These are phyloP conservation scores for Fusarium verticillioides DNA, from an alignment of 2,329 filamentous ascomycete genomes.

Conservation along the genomic window DNA sequence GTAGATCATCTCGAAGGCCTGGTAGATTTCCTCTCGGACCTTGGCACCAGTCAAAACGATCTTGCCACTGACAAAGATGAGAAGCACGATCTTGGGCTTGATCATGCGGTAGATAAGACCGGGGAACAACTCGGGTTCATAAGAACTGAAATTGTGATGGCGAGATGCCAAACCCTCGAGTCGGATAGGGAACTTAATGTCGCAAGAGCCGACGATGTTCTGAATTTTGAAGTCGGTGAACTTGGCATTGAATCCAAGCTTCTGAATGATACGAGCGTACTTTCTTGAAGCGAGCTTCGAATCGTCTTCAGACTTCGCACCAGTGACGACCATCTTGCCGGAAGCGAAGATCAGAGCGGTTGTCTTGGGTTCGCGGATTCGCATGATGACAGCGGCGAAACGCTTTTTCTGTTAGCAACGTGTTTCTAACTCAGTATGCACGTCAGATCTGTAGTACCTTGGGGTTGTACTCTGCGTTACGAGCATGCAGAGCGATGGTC, in stretches of 20 bases:
- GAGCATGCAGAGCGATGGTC: slow-evolving; percentile 97
- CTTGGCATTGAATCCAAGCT: slow-evolving; percentile 99
- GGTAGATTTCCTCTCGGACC: slow-evolving; percentile 97
- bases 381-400: slow-evolving; percentile 99
- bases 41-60: slow-evolving; percentile 98
- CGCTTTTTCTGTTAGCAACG: slow-evolving; percentile 68
- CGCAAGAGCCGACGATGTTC: slow-evolving; percentile 98
- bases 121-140: slow-evolving; percentile 98
- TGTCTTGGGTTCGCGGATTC: slow-evolving; percentile 98
- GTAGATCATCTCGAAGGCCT: slow-evolving; percentile 97
- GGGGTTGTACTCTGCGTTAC: slow-evolving; percentile 98
- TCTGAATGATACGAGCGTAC: slow-evolving; percentile 99
- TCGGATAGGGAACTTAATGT: slow-evolving; percentile 99
- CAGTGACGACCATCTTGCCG: slow-evolving; percentile 99
- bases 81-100: slow-evolving; percentile 97
- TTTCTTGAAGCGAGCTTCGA: slow-evolving; percentile 97
- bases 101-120: slow-evolving; percentile 99
- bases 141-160: slow-evolving; percentile 99
- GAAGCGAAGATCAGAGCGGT: slow-evolving; percentile 98
- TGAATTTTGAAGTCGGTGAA: slow-evolving; percentile 99
- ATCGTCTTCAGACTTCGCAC: slow-evolving; percentile 97
- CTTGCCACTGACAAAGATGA: slow-evolving; percentile 98
- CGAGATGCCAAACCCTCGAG: slow-evolving; percentile 94
- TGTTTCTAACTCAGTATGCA: not conserved
- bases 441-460: slow-evolving; percentile 74